These are phyloP conservation scores for Punica granatum DNA, from an alignment of 345 rosid species.

Conservation along the genomic window DNA sequence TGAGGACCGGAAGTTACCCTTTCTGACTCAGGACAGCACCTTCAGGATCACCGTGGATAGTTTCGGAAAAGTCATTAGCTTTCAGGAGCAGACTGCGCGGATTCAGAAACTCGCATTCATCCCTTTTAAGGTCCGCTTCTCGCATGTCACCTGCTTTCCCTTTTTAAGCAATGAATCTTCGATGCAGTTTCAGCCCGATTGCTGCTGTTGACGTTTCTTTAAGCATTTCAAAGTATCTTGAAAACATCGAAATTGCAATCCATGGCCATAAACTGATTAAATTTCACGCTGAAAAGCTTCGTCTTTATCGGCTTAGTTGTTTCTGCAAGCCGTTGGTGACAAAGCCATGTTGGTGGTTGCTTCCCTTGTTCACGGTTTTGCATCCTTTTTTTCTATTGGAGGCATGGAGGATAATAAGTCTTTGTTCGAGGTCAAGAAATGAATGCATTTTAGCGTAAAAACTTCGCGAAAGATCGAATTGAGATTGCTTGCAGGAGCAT, in stretches of 20 bases:
- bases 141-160: background rate
- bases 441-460: background rate
- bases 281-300: background rate
- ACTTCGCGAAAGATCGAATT: background rate
- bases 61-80: slow-evolving; percentile 70
- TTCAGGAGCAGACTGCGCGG: slow-evolving; percentile 71
- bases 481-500: background rate
- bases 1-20: slow-evolving; percentile 62
- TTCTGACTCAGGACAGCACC: slow-evolving; percentile 42
- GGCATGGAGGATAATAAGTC: background rate
- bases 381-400: background rate
- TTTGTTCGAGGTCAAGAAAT: background rate
- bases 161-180: background rate
- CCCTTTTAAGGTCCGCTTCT: slow-evolving; percentile 61
- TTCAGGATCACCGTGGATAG: slow-evolving; percentile 75
- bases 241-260: no score
- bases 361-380: background rate
- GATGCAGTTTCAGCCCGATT: background rate
- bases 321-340: background rate
- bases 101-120: slow-evolving; percentile 55
- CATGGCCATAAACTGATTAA: background rate
- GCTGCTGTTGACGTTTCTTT: background rate
- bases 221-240: background rate
- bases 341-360: background rate
- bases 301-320: background rate